A percentile compares a stretch with the other conserved stretches of the same genome.
Evolutionary conservation across 225 moss, liverwort and hornwort genomes (phyloP).

Genomic region (Polytrichum commune): DNA sequence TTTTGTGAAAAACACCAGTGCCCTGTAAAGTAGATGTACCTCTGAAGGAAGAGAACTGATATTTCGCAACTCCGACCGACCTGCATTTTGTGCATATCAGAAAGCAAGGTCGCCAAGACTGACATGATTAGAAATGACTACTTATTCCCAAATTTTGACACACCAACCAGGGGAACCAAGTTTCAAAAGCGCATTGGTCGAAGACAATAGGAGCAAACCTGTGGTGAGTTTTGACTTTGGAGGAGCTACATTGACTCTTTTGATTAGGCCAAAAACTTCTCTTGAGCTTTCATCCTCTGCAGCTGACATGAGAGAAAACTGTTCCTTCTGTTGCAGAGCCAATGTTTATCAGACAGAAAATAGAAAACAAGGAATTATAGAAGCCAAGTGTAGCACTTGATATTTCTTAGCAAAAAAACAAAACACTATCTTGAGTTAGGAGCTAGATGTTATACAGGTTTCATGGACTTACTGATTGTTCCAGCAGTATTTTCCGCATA

Average conservation of each 20-base stretch:
- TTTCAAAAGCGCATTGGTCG: not conserved
- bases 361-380: too few relatives aligned
- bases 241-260: constrained; percentile 83
- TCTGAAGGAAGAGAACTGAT: constrained; percentile 12
- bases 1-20: not conserved
- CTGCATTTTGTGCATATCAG: too few relatives aligned
- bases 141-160: too few relatives aligned
- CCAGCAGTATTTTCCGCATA: constrained; percentile 69
- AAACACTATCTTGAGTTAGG: too few relatives aligned
- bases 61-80: too few relatives aligned
- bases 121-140: too few relatives aligned
- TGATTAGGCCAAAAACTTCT: constrained; percentile 81
- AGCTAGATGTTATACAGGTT: too few relatives aligned
- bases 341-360: not conserved
- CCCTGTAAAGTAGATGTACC: constrained; percentile 13
- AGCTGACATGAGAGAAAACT: constrained; percentile 67
- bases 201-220: constrained; percentile 14
- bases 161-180: not conserved
- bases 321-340: constrained; percentile 66
- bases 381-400: too few relatives aligned
- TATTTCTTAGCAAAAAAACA: too few relatives aligned
- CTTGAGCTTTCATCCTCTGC: constrained; percentile 84
- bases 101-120: too few relatives aligned
- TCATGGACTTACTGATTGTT: constrained; percentile 72
- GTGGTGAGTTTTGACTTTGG: constrained; percentile 43